Conservation (phyloP, 805 yeast genomes). For the Metschnikowia dekortorum region DNA sequence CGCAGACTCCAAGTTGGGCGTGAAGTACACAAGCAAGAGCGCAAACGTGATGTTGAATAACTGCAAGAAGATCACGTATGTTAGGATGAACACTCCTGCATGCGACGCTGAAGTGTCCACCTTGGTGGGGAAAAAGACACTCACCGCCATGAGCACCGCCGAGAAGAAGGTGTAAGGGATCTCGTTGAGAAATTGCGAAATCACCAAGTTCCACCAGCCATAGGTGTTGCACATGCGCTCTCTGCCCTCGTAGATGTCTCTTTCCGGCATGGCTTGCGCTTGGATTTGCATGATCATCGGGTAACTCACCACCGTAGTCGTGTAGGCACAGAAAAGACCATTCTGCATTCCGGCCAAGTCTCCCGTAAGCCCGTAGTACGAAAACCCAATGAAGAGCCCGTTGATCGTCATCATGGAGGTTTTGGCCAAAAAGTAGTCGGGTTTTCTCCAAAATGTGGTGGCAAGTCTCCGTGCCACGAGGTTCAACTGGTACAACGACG, state of each 20-base stretch:
- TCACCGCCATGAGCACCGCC: constrained; percentile 23
- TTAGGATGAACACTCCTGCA: constrained; percentile 40
- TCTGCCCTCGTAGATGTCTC: constrained; percentile 19
- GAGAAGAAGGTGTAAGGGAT: neutral
- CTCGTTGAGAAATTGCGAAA: constrained; percentile 54
- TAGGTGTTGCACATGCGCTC: constrained; percentile 57
- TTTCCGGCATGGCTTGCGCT: constrained; percentile 36
- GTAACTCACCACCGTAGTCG: neutral
- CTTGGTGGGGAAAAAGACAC: constrained; percentile 35
- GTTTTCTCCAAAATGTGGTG: neutral
- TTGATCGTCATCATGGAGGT: neutral
- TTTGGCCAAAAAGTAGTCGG: neutral
- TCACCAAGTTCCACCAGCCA: constrained; percentile 59
- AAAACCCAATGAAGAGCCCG: neutral
- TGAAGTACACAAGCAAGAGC: constrained; percentile 27
- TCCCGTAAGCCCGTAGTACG: neutral
- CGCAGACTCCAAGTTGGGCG: constrained; percentile 48
- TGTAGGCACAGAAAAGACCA: neutral
- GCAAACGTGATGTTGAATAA: constrained; percentile 38
- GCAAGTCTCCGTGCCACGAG: neutral
- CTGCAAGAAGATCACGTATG: constrained; percentile 47
- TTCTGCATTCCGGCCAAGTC: neutral
- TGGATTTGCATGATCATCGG: neutral
- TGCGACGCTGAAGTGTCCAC: constrained; percentile 16
- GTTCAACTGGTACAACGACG: neutral